A percentile compares a stretch with the other conserved stretches of the same genome.
phyloP scores from a whole-genome alignment of 192 early-diverging fungal genomes.

The Linnemannia hyalina region DNA sequence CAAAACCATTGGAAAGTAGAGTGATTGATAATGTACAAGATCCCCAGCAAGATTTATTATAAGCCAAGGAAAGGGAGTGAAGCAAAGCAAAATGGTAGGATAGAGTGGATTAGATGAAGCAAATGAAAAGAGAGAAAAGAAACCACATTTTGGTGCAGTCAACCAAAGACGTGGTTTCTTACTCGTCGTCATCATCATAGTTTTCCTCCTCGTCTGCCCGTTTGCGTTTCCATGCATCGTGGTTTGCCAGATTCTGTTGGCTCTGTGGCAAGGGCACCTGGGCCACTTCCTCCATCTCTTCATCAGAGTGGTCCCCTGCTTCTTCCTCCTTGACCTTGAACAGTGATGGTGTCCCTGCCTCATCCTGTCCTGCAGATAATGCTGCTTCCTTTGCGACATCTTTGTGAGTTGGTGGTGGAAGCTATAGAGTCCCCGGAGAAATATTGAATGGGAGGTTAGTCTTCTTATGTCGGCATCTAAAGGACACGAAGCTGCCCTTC shows the following conservation, averaged over 20 bases:
- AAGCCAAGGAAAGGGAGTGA: neutral
- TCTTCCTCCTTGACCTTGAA: conserved; percentile 51
- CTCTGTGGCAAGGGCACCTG: conserved; percentile 36
- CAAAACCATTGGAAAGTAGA: neutral
- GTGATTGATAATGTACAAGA: neutral
- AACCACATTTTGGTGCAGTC: neutral
- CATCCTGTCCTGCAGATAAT: conserved; percentile 13
- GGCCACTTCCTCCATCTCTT: conserved; percentile 33
- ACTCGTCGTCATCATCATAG: conserved; percentile 23
- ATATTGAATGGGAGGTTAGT: neutral
- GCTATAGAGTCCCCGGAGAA: neutral
- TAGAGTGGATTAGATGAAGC: neutral
- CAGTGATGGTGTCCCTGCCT: conserved; percentile 25
- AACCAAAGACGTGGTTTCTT: neutral
- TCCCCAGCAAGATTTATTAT: neutral
- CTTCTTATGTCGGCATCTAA: neutral
- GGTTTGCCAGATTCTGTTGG: conserved; percentile 50
- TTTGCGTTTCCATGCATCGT: conserved; percentile 53
- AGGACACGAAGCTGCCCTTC: neutral
- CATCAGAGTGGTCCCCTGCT: conserved; percentile 23
- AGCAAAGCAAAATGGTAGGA: neutral
- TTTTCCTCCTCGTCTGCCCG: conserved; percentile 49
- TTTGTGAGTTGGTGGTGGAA: conserved; percentile 28
- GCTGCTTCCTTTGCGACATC: neutral
- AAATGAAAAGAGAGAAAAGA: neutral